phyloP scores from a whole-genome alignment of 148 eudicot species.

The Rhododendron ovatum region DNA sequence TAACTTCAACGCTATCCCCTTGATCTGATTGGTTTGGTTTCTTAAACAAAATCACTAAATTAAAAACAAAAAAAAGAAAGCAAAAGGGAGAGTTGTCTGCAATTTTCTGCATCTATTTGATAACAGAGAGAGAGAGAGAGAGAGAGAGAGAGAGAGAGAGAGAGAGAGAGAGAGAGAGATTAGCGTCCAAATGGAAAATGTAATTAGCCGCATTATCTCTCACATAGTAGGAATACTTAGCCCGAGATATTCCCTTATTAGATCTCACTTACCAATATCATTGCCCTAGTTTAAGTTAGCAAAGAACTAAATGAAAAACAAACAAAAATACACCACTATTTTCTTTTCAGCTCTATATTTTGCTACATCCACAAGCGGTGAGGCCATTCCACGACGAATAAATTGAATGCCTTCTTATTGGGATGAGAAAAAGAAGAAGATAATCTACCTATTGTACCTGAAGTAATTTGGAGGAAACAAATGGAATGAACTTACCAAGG shows the following conservation, averaged over 20 bases:
- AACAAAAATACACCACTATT: background rate
- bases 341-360: background rate
- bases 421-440: background rate
- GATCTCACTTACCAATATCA: background rate
- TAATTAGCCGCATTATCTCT: too few relatives aligned
- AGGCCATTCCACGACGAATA: background rate
- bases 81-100: too few relatives aligned
- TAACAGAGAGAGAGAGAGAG: too few relatives aligned
- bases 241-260: background rate
- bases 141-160: too few relatives aligned
- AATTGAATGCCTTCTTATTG: background rate
- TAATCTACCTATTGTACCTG: background rate
- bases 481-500: conserved; percentile 39
- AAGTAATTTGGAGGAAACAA: background rate
- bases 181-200: too few relatives aligned
- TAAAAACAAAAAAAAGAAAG: too few relatives aligned
- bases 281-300: background rate
- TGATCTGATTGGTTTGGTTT: too few relatives aligned
- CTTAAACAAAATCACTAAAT: too few relatives aligned
- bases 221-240: too few relatives aligned
- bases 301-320: background rate
- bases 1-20: background rate
- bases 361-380: background rate
- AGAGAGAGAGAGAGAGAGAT: too few relatives aligned
- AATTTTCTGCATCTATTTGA: too few relatives aligned